A percentile compares a stretch with the other conserved stretches of the same genome.
These are phyloP conservation scores for Populus euphratica DNA, from an alignment of 345 rosid genomes.

Conservation along the genomic window DNA sequence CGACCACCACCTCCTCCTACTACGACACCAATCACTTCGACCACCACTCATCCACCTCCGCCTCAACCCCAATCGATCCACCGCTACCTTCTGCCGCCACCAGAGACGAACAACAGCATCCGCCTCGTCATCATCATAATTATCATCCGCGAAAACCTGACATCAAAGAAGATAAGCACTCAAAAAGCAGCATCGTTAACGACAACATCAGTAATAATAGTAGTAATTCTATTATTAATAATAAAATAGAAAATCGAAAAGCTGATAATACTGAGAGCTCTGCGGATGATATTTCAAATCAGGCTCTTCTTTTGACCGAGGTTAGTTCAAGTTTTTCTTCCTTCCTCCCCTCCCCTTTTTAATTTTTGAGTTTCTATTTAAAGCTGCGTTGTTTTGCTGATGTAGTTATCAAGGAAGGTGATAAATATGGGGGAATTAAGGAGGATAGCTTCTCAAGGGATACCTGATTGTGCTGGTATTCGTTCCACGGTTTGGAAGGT, in stretches of 20 bases:
- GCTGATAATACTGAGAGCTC: slow-evolving; percentile 27
- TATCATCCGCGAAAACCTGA: slow-evolving; percentile 41
- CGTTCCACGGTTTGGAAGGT: slow-evolving; percentile 97
- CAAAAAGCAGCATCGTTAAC: slow-evolving; percentile 13
- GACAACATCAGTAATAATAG: background rate
- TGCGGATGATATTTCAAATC: slow-evolving; percentile 67
- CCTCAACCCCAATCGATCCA: slow-evolving; percentile 19
- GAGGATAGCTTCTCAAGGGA: slow-evolving; percentile 74
- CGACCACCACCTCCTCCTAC: slow-evolving; percentile 15
- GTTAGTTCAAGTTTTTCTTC: slow-evolving; percentile 21
- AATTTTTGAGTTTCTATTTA: background rate
- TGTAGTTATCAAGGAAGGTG: slow-evolving; percentile 76
- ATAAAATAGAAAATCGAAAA: background rate
- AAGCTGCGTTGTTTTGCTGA: background rate
- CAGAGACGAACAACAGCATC: slow-evolving; percentile 18
- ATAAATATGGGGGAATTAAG: slow-evolving; percentile 72
- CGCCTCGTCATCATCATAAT: slow-evolving; percentile 20
- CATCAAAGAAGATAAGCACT: slow-evolving; percentile 28
- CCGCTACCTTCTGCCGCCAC: slow-evolving; percentile 41
- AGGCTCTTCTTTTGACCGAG: slow-evolving; percentile 77
- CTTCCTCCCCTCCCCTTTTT: background rate
- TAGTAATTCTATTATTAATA: slow-evolving; percentile 4
- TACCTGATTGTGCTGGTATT: slow-evolving; percentile 81
- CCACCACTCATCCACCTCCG: slow-evolving; percentile 19
- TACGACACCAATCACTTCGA: slow-evolving; percentile 21